Conservation (phyloP, 1,284 basidiomycete species). For the Cutaneotrichosporon arboriforme region DNA sequence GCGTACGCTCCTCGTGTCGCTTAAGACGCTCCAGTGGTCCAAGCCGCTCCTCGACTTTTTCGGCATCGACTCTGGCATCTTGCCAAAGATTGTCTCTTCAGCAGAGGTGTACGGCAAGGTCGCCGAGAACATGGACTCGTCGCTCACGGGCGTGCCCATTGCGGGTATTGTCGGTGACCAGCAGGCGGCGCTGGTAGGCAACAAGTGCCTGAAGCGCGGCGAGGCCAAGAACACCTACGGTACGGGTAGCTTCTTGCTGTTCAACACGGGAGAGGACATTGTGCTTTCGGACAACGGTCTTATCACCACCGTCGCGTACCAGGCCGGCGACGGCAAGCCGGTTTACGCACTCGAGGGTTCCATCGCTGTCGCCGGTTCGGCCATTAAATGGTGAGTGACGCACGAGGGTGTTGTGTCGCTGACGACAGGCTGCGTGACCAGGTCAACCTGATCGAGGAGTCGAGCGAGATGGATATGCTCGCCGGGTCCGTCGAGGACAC, state of each 20-base stretch:
- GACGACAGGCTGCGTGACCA: conserved; percentile 65
- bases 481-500: conserved; percentile 72
- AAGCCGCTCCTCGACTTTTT: conserved; percentile 81
- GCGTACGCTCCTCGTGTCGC: conserved; percentile 85
- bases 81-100: conserved; percentile 84
- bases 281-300: conserved; percentile 81
- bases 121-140: conserved; percentile 51
- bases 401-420: background rate
- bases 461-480: conserved; percentile 77
- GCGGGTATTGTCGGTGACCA: conserved; percentile 94
- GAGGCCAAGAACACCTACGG: conserved; percentile 95
- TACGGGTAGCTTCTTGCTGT: conserved; percentile 91
- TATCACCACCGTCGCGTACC: conserved; percentile 87
- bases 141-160: conserved; percentile 73
- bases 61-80: conserved; percentile 65
- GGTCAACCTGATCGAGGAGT: conserved; percentile 73
- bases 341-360: conserved; percentile 92
- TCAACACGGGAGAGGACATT: conserved; percentile 78
- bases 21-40: conserved; percentile 78
- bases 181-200: conserved; percentile 91
- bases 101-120: conserved; percentile 87
- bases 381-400: conserved; percentile 70
- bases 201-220: conserved; percentile 79
- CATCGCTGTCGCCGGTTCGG: conserved; percentile 90
- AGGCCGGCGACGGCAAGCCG: conserved; percentile 66